Evolutionary conservation across 2,329 filamentous ascomycete species (phyloP).

Genomic region (Ambrosiella cleistominuta): DNA sequence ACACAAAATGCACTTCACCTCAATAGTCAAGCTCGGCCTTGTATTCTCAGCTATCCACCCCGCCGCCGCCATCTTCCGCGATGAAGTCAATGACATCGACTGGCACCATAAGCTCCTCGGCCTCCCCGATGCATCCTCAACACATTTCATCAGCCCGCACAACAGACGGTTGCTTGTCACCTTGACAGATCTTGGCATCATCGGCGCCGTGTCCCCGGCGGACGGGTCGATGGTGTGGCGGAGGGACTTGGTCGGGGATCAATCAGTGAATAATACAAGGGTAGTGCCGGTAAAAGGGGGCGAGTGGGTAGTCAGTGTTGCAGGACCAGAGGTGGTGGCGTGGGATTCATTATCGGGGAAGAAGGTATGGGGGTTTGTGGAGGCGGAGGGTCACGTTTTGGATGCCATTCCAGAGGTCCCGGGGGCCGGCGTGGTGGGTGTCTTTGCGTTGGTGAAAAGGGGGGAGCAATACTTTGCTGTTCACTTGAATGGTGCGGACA

Average conservation of each 20-base stretch:
- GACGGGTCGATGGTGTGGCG: constrained; percentile 77
- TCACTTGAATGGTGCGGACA: constrained; percentile 55
- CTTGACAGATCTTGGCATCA: constrained; percentile 61
- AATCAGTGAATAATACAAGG: constrained; percentile 27
- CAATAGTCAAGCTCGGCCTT: background rate
- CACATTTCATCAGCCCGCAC: constrained; percentile 89
- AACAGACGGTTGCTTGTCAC: constrained; percentile 85
- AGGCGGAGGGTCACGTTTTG: constrained; percentile 38
- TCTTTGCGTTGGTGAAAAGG: constrained; percentile 50
- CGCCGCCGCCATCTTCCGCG: constrained; percentile 54
- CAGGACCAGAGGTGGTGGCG: constrained; percentile 51
- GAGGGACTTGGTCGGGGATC: constrained; percentile 42
- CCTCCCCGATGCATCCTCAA: constrained; percentile 61
- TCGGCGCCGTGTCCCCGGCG: constrained; percentile 79
- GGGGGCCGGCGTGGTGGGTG: constrained; percentile 44
- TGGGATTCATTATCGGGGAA: constrained; percentile 76
- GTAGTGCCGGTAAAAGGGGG: constrained; percentile 64
- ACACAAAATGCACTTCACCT: background rate
- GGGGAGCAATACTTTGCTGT: constrained; percentile 40
- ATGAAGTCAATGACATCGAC: constrained; percentile 83
- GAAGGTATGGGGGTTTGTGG: constrained; percentile 51
- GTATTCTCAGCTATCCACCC: background rate
- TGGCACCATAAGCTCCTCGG: constrained; percentile 86
- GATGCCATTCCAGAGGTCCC: constrained; percentile 66
- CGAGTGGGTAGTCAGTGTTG: constrained; percentile 56